phyloP scores from a whole-genome alignment of 495 filamentous ascomycete genomes.

The Aspergillus campestris region DNA sequence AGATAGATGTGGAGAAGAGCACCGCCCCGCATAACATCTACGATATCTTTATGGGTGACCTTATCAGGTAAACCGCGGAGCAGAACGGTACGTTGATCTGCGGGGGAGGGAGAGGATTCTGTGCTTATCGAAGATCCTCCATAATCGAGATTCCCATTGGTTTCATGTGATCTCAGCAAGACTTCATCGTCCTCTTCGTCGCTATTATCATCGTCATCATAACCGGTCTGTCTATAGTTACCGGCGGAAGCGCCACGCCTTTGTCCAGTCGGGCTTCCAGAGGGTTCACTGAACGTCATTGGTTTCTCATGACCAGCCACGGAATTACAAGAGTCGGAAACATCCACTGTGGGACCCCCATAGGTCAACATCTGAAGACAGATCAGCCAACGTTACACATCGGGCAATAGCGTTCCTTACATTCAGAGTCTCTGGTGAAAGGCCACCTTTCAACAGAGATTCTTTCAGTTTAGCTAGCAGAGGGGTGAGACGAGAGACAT shows the following conservation, averaged over 20 bases:
- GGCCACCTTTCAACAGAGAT: constrained; percentile 54
- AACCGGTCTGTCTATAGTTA: constrained; percentile 2
- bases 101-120: constrained; percentile 6
- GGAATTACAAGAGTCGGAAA: too few species aligned
- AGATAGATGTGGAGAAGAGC: constrained; percentile 62
- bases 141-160: constrained; percentile 34
- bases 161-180: constrained; percentile 18
- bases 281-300: too few species aligned
- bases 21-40: constrained; percentile 59
- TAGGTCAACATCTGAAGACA: constrained; percentile 42
- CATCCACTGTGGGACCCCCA: constrained; percentile 12
- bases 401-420: constrained; percentile 25
- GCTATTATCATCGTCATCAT: constrained; percentile 18
- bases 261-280: neutral
- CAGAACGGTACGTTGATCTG: constrained; percentile 50
- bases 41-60: constrained; percentile 57
- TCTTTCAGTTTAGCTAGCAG: constrained; percentile 49
- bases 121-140: constrained; percentile 22
- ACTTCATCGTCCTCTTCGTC: constrained; percentile 21
- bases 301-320: constrained; percentile 1
- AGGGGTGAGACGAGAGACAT: constrained; percentile 2
- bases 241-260: neutral
- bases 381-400: constrained; percentile 10
- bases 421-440: constrained; percentile 52
- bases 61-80: constrained; percentile 56